Base-by-base conservation (phyloP, 768 basidiomycete species). In the Lactarius indigo region DNA sequence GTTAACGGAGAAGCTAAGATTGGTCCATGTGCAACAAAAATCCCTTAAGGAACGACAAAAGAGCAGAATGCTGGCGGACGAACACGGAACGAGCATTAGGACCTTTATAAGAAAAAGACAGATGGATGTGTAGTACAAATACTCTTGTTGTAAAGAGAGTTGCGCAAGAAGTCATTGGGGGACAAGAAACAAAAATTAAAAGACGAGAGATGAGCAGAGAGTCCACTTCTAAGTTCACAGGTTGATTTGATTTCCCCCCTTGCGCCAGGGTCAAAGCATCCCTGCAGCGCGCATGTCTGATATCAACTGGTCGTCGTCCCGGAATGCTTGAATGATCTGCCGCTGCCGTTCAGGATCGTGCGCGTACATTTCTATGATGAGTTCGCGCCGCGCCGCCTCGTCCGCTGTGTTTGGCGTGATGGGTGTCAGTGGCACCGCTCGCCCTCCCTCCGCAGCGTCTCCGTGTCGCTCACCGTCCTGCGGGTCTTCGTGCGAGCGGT, bases 251-350 rank as follows among this genome's bases (percentile, higher is more conserved):
- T 12, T 26, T 23, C 41, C 17, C 39, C 63, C 26, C 42, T 44
- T 31, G 28, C 28, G 23, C 10, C 42, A 37, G 28, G 57, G 17
- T 74, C 75, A 91, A 41, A 91, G 70, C 61, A 92, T 77, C 52
- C 89, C 89, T 12, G 88, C 89, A 47, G 79, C 81, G 68, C 87
- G 81, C 69, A 91, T 76, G 71, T 87, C 85, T 3, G 79, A 78
- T 65, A 85, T 84, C 67, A 91, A 75, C 63, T 83, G 80, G 62
- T 81, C 81, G 64, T 91, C 89, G 58, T 81, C 81, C 66, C 75
- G 80, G 17, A 85, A 71, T 28, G 83, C 84, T 54, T 81, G 78
- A 55, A 79, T 79, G 39, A 84, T 69, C 42, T 78, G 75, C 30
- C 78, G 79, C 54, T 78, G 79, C 18, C 79, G 78, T 57, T 82